phyloP scores from a whole-genome alignment of 768 basidiomycete genomes.

The Tylopilus vinaceipallidus region DNA sequence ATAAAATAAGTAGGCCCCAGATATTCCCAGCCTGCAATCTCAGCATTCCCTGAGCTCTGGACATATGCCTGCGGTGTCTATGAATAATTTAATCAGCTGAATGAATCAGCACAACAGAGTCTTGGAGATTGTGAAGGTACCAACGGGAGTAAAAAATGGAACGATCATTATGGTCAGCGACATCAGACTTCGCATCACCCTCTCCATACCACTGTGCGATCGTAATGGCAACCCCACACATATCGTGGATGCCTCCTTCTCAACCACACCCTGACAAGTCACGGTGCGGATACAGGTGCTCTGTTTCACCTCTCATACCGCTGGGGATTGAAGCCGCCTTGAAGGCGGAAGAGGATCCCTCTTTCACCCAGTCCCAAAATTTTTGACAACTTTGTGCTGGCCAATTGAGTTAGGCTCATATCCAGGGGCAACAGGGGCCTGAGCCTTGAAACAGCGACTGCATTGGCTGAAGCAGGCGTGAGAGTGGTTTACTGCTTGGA shows the following conservation, averaged over 20 bases:
- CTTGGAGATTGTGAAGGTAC: too few species aligned
- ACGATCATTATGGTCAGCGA: conserved; percentile 2
- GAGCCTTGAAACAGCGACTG: conserved; percentile 81
- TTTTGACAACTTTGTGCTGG: conserved; percentile 57
- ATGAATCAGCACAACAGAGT: too few species aligned
- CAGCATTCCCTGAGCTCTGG: neutral
- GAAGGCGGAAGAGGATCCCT: conserved; percentile 37
- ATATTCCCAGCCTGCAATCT: too few species aligned
- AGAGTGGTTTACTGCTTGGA: conserved; percentile 72
- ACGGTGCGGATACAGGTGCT: conserved; percentile 27
- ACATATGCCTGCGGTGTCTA: neutral
- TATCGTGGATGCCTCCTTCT: neutral
- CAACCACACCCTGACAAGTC: neutral
- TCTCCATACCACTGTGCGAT: neutral
- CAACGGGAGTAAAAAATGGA: neutral
- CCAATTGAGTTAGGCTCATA: conserved; percentile 56
- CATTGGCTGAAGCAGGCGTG: conserved; percentile 70
- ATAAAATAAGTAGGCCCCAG: too few species aligned
- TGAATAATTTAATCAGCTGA: neutral
- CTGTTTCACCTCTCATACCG: conserved; percentile 54
- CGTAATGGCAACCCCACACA: conserved; percentile 15
- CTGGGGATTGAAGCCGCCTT: conserved; percentile 63
- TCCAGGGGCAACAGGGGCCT: conserved; percentile 68
- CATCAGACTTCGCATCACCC: neutral
- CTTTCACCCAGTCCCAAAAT: conserved; percentile 44